Conservation (phyloP, 441 rosid genomes). For the Sinapis alba region DNA sequence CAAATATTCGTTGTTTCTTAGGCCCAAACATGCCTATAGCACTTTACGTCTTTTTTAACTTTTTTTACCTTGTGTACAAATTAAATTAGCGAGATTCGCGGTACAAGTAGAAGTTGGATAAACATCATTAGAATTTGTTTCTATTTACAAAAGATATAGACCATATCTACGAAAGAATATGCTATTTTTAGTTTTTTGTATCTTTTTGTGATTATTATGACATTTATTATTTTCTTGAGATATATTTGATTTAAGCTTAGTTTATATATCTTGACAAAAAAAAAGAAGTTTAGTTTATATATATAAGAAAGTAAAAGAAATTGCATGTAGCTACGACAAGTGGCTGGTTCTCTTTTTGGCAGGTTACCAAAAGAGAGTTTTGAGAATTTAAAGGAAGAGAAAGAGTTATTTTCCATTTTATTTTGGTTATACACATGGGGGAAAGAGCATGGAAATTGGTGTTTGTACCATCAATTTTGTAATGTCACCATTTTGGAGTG, state of each 20-base stretch:
- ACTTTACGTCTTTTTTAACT: not conserved
- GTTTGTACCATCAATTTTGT: slow-evolving; percentile 9
- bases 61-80: not conserved
- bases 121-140: not conserved
- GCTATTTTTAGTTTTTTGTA: not conserved
- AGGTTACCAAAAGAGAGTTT: slow-evolving; percentile 22
- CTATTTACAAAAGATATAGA: not conserved
- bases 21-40: not conserved
- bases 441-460: not conserved
- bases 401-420: not conserved
- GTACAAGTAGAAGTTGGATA: not conserved
- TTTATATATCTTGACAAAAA: too few relatives aligned
- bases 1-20: not conserved
- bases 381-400: not conserved
- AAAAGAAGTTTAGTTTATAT: not conserved
- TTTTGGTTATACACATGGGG: not conserved
- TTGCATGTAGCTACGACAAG: slow-evolving; percentile 3
- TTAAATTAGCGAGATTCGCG: not conserved
- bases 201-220: slow-evolving; percentile 13
- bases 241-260: not conserved
- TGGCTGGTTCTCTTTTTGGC: slow-evolving; percentile 29
- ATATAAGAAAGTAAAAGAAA: not conserved
- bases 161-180: not conserved
- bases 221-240: not conserved
- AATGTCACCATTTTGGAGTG: not conserved